These are phyloP conservation scores for Blumeria graminis DNA, from an alignment of 2,329 filamentous ascomycete species.

Conservation along the genomic window DNA sequence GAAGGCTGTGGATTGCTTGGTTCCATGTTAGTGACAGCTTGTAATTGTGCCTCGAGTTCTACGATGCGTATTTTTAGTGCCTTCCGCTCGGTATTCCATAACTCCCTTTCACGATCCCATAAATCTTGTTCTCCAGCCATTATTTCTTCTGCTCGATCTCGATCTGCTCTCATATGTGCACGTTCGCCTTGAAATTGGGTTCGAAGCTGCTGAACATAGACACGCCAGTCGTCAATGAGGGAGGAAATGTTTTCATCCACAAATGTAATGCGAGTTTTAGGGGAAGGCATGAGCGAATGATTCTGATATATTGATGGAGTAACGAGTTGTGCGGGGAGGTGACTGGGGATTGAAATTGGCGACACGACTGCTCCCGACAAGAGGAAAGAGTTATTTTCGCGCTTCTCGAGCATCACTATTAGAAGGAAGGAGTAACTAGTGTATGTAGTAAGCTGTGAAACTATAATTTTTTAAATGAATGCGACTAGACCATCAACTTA, in stretches of 20 bases:
- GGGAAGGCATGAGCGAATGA: conserved; percentile 11
- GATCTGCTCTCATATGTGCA: conserved; percentile 13
- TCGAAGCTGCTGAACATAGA: conserved; percentile 12
- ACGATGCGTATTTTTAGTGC: conserved; percentile 9
- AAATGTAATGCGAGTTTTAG: conserved; percentile 12
- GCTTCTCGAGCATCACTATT: too few species aligned
- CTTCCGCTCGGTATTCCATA: neutral
- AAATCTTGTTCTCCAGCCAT: conserved; percentile 14
- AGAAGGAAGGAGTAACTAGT: too few species aligned
- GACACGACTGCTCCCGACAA: too few species aligned
- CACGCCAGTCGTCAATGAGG: conserved; percentile 14
- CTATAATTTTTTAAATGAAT: too few species aligned
- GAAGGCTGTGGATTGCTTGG: neutral
- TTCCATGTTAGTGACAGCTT: neutral
- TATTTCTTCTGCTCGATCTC: conserved; percentile 12
- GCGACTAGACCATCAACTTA: too few species aligned
- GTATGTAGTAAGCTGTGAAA: too few species aligned
- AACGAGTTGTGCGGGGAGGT: too few species aligned
- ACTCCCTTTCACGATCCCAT: conserved; percentile 14
- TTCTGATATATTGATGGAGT: neutral
- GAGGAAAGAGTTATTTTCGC: too few species aligned
- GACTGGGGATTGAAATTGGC: too few species aligned
- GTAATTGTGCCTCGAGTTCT: conserved; percentile 10
- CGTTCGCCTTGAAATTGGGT: conserved; percentile 13
- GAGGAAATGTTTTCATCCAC: conserved; percentile 10